These are phyloP conservation scores for Trichosporon inkin DNA, from an alignment of 1,284 basidiomycete genomes.

Conservation along the genomic window DNA sequence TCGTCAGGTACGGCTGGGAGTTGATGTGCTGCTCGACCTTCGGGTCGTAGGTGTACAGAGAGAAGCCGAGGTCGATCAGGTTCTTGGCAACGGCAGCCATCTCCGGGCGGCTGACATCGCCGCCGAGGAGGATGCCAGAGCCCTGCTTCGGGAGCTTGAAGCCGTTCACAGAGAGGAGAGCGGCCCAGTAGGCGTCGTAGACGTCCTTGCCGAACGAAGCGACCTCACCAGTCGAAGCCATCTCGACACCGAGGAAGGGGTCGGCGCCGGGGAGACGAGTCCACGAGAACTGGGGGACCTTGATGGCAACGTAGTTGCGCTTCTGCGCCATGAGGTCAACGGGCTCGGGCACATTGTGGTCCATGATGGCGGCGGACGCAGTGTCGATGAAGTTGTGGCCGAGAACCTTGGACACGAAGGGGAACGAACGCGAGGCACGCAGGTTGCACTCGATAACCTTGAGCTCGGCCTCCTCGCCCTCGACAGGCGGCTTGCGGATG, in stretches of 20 bases:
- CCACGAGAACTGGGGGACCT: slow-evolving; percentile 99
- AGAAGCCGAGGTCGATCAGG: slow-evolving; percentile 97
- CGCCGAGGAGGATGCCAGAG: slow-evolving; percentile 53
- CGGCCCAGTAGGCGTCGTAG: slow-evolving; percentile 97
- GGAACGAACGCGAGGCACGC: slow-evolving; percentile 95
- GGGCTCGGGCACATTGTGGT: slow-evolving; percentile 77
- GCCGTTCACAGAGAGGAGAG: slow-evolving; percentile 70
- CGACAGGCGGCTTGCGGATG: slow-evolving; percentile 73
- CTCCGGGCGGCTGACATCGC: slow-evolving; percentile 90
- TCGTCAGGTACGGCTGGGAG: slow-evolving; percentile 65
- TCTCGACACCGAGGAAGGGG: slow-evolving; percentile 96
- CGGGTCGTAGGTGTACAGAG: slow-evolving; percentile 66
- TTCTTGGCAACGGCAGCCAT: slow-evolving; percentile 68
- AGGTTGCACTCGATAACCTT: slow-evolving; percentile 99
- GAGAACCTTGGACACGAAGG: slow-evolving; percentile 97
- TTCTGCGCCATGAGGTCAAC: slow-evolving; percentile 89
- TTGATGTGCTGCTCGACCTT: slow-evolving; percentile 87
- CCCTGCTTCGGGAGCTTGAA: slow-evolving; percentile 65
- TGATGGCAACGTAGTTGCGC: slow-evolving; percentile 92
- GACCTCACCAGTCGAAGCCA: slow-evolving; percentile 98
- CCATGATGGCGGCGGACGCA: slow-evolving; percentile 88
- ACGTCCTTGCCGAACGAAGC: slow-evolving; percentile 94
- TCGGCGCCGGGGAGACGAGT: slow-evolving; percentile 81
- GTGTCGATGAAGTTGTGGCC: slow-evolving; percentile 96
- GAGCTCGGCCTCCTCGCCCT: slow-evolving; percentile 60